Conservation (phyloP, 1,284 basidiomycete genomes). For the Puccinia novopanici region DNA sequence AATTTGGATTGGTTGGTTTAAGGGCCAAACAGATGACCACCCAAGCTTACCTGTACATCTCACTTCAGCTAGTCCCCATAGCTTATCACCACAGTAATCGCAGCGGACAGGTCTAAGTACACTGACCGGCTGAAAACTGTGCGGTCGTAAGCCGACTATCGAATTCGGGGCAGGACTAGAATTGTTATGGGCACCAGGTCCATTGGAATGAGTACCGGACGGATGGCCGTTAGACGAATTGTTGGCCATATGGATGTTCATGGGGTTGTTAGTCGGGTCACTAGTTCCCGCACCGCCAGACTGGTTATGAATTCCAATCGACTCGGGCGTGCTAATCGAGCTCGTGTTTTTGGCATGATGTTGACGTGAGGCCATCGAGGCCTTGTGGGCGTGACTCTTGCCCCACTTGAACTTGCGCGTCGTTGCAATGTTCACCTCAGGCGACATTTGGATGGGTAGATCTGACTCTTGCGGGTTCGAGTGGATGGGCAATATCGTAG, state of each 20-base stretch:
- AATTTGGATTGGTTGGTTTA: neutral
- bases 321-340: conserved; percentile 11
- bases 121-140: conserved; percentile 86
- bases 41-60: conserved; percentile 67
- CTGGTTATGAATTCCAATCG: neutral
- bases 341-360: conserved; percentile 31
- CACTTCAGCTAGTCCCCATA: conserved; percentile 91
- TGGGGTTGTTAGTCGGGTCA: conserved; percentile 51
- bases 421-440: conserved; percentile 47
- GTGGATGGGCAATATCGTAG: neutral
- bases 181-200: neutral
- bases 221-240: conserved; percentile 1
- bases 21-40: neutral
- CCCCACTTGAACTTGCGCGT: conserved; percentile 50
- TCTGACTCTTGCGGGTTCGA: neutral
- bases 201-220: neutral
- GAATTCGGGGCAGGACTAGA: neutral
- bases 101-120: conserved; percentile 85
- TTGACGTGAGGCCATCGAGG: neutral
- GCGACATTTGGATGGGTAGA: neutral
- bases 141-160: conserved; percentile 61
- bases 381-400: conserved; percentile 40
- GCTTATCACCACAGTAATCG: conserved; percentile 93
- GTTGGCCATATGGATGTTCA: neutral
- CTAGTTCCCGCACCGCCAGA: neutral